phyloP scores from a whole-genome alignment of 1,284 basidiomycete species.

The Naganishia liquefaciens region DNA sequence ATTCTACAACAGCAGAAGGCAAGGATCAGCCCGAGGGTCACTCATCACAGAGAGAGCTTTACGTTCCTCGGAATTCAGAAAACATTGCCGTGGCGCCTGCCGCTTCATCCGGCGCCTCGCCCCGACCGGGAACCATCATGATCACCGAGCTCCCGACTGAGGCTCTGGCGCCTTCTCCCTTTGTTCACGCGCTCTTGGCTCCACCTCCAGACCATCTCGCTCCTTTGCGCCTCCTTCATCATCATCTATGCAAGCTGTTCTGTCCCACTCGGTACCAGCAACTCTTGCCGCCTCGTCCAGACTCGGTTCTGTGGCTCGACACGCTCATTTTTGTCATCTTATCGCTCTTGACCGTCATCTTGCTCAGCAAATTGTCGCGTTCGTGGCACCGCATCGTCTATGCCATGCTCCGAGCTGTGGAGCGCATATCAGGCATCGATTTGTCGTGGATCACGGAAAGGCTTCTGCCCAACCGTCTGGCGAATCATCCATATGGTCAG shows the following conservation, averaged over 20 bases:
- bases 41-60: no score
- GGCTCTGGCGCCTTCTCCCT: slow-evolving; percentile 5
- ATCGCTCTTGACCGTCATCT: slow-evolving; percentile 47
- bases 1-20: neutral
- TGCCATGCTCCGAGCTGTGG: neutral
- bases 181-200: slow-evolving; percentile 1
- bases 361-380: slow-evolving; percentile 31
- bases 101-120: neutral
- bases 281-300: slow-evolving; percentile 12
- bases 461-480: slow-evolving; percentile 7
- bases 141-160: neutral
- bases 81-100: neutral
- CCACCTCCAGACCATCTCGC: slow-evolving; percentile 24
- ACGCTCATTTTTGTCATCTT: slow-evolving; percentile 28
- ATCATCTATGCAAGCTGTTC: slow-evolving; percentile 21
- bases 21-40: neutral
- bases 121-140: neutral
- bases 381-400: slow-evolving; percentile 17
- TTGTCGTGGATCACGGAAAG: slow-evolving; percentile 22
- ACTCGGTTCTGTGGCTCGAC: slow-evolving; percentile 33
- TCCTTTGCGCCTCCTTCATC: slow-evolving; percentile 13
- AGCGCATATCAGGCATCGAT: slow-evolving; percentile 15
- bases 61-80: neutral
- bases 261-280: slow-evolving; percentile 6
- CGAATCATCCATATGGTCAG: neutral